Base-by-base conservation (phyloP, 768 basidiomycete species). In the Flagelloscypha sp. region DNA sequence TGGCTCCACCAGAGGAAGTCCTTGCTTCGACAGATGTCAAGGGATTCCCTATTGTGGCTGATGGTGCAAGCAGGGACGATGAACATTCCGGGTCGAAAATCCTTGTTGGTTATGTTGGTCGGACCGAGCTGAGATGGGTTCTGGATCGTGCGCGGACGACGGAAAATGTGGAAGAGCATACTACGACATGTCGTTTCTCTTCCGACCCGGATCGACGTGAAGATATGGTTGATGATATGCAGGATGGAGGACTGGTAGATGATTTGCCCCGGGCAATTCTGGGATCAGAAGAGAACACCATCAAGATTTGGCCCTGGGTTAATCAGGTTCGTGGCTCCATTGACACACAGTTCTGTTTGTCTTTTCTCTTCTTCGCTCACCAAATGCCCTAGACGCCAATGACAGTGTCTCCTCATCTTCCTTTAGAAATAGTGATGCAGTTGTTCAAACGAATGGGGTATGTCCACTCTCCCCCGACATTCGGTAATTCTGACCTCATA, bases 401-500 rank as follows among this genome's bases (percentile, higher is more conserved):
- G 49, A 90, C 87, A 0, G 92, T 95, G 8, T 83, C 90, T 5
- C 83, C 90, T 1, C 86, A 87, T 44, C 70, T 95, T 25, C 90
- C 92, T 1, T 65, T 99, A 27, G 95, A 99, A 56, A 90, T 97
- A 36, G 89, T 93, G 6, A 89, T 95, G 84, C 90, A 99, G 52
- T 62, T 99, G 18, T 99, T 98, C 69, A 88, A 94, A 54, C 74
- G 89, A 30, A 87, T 99, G 84, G 95, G 95, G 95, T 95, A 50
- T 47, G 88, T 68, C 10, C 20, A 18, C 35, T 13, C 12, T 11
- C 16, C 29, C 30, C 18, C 20, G 6, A 33, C 23, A n/a, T 27
- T 38, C 34, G 35, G 33, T 30, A 10, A 13, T 35, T 28, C 23
- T 23, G 23, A 15, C 11, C 35, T 41, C 19, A 40, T 27, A 22